Evolutionary conservation across 768 basidiomycete species (phyloP), one percentile per base, ranked within the genome.

Genomic region (Hericium rajendrae): DNA sequence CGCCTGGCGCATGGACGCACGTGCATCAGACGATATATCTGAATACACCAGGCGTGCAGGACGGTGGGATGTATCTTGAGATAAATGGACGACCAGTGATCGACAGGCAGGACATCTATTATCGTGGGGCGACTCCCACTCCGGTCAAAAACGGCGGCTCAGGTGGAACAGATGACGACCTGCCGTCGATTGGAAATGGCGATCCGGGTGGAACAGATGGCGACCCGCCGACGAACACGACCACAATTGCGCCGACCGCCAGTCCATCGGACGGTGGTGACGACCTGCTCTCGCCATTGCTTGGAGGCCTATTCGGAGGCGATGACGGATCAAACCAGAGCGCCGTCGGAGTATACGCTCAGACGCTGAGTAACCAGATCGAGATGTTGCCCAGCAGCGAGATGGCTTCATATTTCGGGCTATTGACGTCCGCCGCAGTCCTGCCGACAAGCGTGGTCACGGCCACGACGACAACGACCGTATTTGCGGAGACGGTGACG

Each of bases 1-100:
- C 72, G 0, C 61, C 70, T 3, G 89, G 88, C 0, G 72, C 67
- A 40, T 93, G 89, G 90, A 91, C 90, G 43, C 79, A 72, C 38
- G 72, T 91, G 20, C 63, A 66, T n/a, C 90, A 92, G 67, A 84
- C 80, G 1, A 81, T 91, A 22, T 65, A 68, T 41, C 75, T 92
- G 54, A 92, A 91, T 64, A 86, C 85, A 0, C 88, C 88, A 0
- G 90, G 90, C 6, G 53, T 71, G 58, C 81, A 78, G 58, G 80
- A 92, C 62, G 89, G 90, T 3, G 65, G 62, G 0, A 89, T 92
- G 66, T 65, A 66, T 18, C 75, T 92, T 10, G 75, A 79, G 38
- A 83, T 88, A n/a, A 71, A 91, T 59, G 86, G 84, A 0, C 59
- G 68, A 56, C 64, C 62, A n/a, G 77, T 75, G 11, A 79, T 91